Conservation (phyloP, 192 early-diverging fungal genomes). For the Coemansia sp. region DNA sequence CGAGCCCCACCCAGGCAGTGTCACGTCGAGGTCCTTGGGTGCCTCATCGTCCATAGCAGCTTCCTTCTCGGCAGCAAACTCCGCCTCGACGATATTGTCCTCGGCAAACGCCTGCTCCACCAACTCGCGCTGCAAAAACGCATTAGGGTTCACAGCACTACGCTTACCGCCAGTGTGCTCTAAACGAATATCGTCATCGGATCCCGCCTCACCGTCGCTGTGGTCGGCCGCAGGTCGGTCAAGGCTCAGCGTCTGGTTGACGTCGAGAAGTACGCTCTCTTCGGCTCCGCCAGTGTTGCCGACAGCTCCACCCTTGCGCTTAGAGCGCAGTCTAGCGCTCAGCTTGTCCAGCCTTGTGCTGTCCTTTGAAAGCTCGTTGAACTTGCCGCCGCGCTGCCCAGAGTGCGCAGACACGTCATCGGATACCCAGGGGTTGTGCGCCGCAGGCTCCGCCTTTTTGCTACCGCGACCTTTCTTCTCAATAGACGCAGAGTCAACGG, state of each 20-base stretch:
- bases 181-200: constrained; percentile 17
- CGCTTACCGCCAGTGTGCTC: constrained; percentile 24
- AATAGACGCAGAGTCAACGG: constrained; percentile 37
- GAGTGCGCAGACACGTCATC: constrained; percentile 41
- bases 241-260: constrained; percentile 58
- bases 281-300: constrained; percentile 18
- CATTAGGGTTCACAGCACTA: constrained; percentile 48
- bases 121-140: constrained; percentile 75
- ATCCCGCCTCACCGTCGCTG: constrained; percentile 14
- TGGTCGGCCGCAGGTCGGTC: constrained; percentile 9
- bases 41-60: constrained; percentile 67
- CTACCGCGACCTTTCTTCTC: constrained; percentile 13
- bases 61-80: constrained; percentile 89
- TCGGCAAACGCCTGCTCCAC: constrained; percentile 94
- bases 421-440: constrained; percentile 79
- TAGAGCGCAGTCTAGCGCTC: constrained; percentile 63
- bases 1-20: constrained; percentile 92
- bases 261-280: constrained; percentile 68
- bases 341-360: constrained; percentile 64
- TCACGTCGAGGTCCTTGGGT: constrained; percentile 76
- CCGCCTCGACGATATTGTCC: constrained; percentile 80
- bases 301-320: constrained; percentile 38
- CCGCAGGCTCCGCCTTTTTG: constrained; percentile 26
- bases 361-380: constrained; percentile 50
- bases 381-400: constrained; percentile 46